Evolutionary conservation across 495 filamentous ascomycete genomes (phyloP), one percentile per base, ranked within the genome.

Genomic region (Annulohypoxylon nitens): DNA sequence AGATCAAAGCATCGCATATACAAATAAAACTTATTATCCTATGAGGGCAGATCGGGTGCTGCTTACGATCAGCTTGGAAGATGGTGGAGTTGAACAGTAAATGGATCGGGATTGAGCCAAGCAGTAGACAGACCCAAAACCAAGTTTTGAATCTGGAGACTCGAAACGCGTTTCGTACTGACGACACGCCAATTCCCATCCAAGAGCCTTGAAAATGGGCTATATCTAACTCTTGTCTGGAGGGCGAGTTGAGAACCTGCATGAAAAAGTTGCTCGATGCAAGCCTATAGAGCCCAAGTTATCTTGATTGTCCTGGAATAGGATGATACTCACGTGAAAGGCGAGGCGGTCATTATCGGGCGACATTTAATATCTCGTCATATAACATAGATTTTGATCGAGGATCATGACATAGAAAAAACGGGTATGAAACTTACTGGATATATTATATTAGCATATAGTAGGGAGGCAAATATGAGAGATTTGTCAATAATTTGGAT

Each of bases 111-210:
- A 78, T 67, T 4, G 79, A 78, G 58, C 75, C 79, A 4, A 73
- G 20, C 18, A 73, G 64, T 53, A 81, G 37, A 9, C 62, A 51
- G 16, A 70, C 3, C 79, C 79, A 81, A 37, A 69, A 69, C 12
- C 16, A 43, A 23, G 69, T 70, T 60, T 78, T 74, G 20, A 74
- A 74, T 47, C 50, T 70, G 7, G 74, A 69, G 11, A 79, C 73
- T 18, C n/a, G 48, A 4, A 69, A 55, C 1, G 81, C 64, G 64
- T 84, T 84, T n/a, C 76, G 74, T 14, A 84, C 60, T 26, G 81
- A 84, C 11, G 78, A 76, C 43, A 85, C 75, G 2, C 82, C 82
- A 39, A 86, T 80, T 58, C 81, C 80, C 26, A 86, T 60, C 83
- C 81, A 85, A 10, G 69, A 73, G 0, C 67, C 54, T 33, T 64